Evolutionary conservation across 345 rosid species (phyloP), one percentile per base, ranked within the genome.

Genomic region (Fremontodendron californicum): DNA sequence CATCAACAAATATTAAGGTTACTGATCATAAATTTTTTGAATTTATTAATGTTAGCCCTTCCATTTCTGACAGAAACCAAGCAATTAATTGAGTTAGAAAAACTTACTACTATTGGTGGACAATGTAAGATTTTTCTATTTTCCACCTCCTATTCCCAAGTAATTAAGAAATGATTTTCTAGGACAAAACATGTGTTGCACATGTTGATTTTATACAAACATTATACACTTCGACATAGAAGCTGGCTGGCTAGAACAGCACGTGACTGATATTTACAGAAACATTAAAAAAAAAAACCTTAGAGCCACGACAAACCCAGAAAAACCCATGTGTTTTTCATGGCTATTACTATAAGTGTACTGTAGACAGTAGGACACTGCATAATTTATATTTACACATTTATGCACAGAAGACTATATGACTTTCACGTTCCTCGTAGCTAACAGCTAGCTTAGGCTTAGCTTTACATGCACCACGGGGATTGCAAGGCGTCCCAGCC

Each of bases 401-500:
- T 10, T 31, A 70, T 75, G 45, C 48, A 58, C 45, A 45, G 19
- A 68, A 19, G 29, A 23, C 49, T 54, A 48, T 37, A 40, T 39
- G 29, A 29, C 55, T 40, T 58, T 27, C 0, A 18, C 45, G 25
- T 29, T 55, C 39, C 46, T 12, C 23, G 3, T 55, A 37, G 63
- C 51, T 49, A 4, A 21, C 15, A 21, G 43, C 27, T 52, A 52
- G 60, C 60, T 55, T 55, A 55, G 60, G 60, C 25, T 48, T 35
- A 12, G 37, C 23, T 55, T 85, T 78, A 88, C 82, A 79, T 58
- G 86, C 86, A 85, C 89, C 94, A 85, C 1, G 91, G 90, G 4
- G 91, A 83, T 78, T 79, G 85, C 80, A 86, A 81, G 81, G 89
- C 78, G 82, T 89, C 95, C 92, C 91, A 85, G 27, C 84, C 81